Evolutionary conservation across 176 grass and related monocot genomes (phyloP).

Genomic region (Rhipidocladum racemiflorum): DNA sequence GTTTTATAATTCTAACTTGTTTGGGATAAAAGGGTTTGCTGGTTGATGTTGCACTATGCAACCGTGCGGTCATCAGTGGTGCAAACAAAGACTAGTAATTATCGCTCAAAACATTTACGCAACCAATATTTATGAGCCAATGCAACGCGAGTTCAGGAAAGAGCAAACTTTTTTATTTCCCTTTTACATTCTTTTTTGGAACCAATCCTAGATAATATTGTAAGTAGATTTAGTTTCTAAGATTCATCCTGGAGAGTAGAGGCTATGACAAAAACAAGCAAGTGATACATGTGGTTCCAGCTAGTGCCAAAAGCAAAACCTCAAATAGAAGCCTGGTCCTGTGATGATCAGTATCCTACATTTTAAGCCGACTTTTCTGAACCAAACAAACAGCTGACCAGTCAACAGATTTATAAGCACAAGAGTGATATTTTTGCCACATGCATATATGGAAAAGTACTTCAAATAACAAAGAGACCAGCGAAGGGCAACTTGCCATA

Average conservation of each 20-base stretch:
- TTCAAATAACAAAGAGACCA: neutral
- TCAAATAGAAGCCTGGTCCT: neutral
- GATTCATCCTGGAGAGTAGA: neutral
- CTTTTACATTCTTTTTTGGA: neutral
- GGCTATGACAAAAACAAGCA: neutral
- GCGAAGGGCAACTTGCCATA: conserved; percentile 15
- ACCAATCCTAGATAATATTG: neutral
- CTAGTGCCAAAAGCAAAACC: neutral
- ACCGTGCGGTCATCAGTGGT: neutral
- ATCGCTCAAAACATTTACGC: neutral
- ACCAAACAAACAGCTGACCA: neutral
- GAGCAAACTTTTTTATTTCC: neutral
- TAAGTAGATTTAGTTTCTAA: neutral
- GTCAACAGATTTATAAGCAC: neutral
- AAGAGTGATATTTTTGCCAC: neutral
- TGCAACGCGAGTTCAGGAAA: neutral
- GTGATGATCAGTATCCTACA: neutral
- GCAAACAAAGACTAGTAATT: neutral
- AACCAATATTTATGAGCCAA: neutral
- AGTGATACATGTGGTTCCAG: neutral
- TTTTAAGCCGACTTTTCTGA: neutral
- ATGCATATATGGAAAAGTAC: neutral
- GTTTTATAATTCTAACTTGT: too few relatives aligned
- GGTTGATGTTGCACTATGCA: neutral
- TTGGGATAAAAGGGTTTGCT: too few relatives aligned